These are phyloP conservation scores for Massarina eburnea DNA, from an alignment of 2,329 filamentous ascomycete species.

Conservation along the genomic window DNA sequence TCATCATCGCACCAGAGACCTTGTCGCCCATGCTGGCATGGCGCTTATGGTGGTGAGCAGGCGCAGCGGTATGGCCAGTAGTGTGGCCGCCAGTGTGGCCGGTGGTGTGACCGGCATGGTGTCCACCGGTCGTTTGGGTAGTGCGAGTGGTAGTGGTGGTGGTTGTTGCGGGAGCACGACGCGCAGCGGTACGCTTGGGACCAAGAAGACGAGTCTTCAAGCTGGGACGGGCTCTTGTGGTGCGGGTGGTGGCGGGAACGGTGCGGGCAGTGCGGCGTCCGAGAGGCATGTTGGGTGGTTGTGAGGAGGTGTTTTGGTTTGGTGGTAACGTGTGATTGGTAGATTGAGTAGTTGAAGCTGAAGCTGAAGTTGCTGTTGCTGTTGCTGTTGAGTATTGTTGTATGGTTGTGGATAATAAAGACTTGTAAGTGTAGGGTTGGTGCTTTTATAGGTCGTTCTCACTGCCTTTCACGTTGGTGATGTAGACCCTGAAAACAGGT, in stretches of 20 bases:
- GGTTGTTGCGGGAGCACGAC: slow-evolving; percentile 44
- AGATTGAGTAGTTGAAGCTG: slow-evolving; percentile 1
- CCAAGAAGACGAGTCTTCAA: slow-evolving; percentile 58
- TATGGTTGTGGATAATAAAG: not conserved
- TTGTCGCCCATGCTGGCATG: slow-evolving; percentile 73
- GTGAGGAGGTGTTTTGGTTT: slow-evolving; percentile 5
- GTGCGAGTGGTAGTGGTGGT: slow-evolving; percentile 45
- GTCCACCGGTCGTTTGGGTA: slow-evolving; percentile 42
- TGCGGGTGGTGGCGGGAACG: slow-evolving; percentile 32
- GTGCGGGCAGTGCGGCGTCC: slow-evolving; percentile 25
- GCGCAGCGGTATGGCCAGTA: slow-evolving; percentile 16
- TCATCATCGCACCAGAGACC: slow-evolving; percentile 73
- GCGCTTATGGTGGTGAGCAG: slow-evolving; percentile 64
- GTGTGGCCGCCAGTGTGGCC: slow-evolving; percentile 19
- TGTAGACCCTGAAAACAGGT: too few relatives aligned
- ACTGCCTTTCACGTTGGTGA: not conserved
- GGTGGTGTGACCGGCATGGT: slow-evolving; percentile 29
- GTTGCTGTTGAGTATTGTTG: slow-evolving; percentile 2
- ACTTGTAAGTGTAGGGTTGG: not conserved
- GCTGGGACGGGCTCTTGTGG: slow-evolving; percentile 49
- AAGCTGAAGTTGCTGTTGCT: slow-evolving; percentile 6
- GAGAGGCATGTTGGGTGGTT: slow-evolving; percentile 33
- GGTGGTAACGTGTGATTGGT: slow-evolving; percentile 2
- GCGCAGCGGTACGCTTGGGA: slow-evolving; percentile 39
- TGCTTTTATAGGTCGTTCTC: slow-evolving; percentile 6